Conservation (phyloP, 2,329 filamentous ascomycete species). For the Claviceps paspali region DNA sequence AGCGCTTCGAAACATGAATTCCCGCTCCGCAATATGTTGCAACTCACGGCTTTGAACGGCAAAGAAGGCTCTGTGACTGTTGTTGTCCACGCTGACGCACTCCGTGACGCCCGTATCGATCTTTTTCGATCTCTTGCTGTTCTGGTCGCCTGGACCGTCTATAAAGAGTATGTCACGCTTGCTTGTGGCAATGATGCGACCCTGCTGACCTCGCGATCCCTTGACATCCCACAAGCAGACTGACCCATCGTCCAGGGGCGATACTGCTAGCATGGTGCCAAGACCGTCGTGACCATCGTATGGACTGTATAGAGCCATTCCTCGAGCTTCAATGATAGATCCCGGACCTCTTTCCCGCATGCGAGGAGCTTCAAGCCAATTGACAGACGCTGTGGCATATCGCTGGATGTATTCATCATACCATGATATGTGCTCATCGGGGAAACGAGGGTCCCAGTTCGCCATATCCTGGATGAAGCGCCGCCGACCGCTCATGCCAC, state of each 20-base stretch:
- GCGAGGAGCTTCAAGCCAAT: constrained; percentile 58
- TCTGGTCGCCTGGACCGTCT: constrained; percentile 29
- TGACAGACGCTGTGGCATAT: constrained; percentile 55
- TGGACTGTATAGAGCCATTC: constrained; percentile 50
- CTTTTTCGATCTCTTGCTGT: constrained; percentile 40
- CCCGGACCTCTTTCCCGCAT: constrained; percentile 24
- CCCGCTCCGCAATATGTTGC: no score
- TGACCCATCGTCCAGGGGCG: constrained; percentile 73
- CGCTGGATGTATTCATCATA: constrained; percentile 82
- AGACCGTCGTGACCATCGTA: constrained; percentile 31
- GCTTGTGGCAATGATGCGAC: constrained; percentile 52
- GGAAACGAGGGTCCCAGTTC: constrained; percentile 72
- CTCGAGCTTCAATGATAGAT: constrained; percentile 50
- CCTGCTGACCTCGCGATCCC: constrained; percentile 36
- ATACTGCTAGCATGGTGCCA: constrained; percentile 43
- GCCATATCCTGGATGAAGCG: constrained; percentile 40
- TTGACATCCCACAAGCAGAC: constrained; percentile 76
- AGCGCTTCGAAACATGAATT: no score
- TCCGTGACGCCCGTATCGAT: constrained; percentile 64
- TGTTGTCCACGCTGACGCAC: constrained; percentile 65
- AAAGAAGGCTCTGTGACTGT: constrained; percentile 56
- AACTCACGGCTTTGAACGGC: constrained; percentile 55
- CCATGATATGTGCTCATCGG: constrained; percentile 60
- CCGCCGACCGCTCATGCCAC: neutral
- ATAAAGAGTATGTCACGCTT: constrained; percentile 49